Evolutionary conservation across 768 basidiomycete genomes (phyloP), one percentile per base, ranked within the genome.

Genomic region (Holtermannia corniformis): DNA sequence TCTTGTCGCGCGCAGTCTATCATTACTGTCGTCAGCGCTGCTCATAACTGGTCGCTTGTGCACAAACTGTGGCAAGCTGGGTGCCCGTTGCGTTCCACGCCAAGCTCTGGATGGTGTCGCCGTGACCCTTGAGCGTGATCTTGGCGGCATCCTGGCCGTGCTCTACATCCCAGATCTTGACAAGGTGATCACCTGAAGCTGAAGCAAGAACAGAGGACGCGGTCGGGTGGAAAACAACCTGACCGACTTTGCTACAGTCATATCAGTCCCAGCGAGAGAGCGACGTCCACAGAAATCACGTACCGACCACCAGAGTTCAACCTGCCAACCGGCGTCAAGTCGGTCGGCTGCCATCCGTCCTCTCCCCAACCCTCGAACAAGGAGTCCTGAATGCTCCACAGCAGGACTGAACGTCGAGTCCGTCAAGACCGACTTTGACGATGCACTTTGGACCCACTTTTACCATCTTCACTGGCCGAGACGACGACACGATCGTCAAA

Each of bases 401-500:
- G 78, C 75, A 88, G 80, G 59, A 86, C 67, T 68, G 46, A 7
- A 7, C n/a, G n/a, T n/a, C n/a, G n/a, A n/a, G n/a, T n/a, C n/a
- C n/a, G n/a, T n/a, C 32, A 37, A 5, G 24, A 26, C 12, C 3
- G 19, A 10, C 19, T n/a, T 37, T 20, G n/a, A 41, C n/a, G 24
- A 42, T 50, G 21, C 20, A 19, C 13, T 23, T 11, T n/a, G 5
- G 19, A 50, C 67, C 37, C 44, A 68, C 67, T 79, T 65, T 92
- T 90, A 41, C 92, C 90, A 69, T 99, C 95, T 72, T 99, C 93
- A 45, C 86, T 90, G 14, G 80, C 88, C 0, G 89, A 92, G 1
- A 86, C 93, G 60, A 95, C 86, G 63, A 93, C 77, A 4, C 80
- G 76, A 73, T 97, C 93, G 65, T 91, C 84, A 71, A 93, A 89